These are phyloP conservation scores for Geotrichum candidum DNA, from an alignment of 1,139 yeast genomes.

Conservation along the genomic window DNA sequence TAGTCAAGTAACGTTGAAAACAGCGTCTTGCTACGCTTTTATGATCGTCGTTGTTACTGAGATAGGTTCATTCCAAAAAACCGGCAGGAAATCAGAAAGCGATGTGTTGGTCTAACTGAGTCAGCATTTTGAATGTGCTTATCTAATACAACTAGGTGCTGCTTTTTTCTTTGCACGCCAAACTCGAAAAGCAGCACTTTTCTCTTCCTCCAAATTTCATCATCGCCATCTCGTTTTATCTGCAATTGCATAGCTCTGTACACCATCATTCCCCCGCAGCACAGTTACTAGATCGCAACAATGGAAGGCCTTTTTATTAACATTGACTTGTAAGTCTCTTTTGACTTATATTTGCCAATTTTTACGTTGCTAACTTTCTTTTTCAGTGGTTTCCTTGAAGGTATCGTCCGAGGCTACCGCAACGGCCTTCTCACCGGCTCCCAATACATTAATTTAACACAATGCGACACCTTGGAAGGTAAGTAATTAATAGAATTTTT, in stretches of 20 bases:
- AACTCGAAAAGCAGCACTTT: constrained; percentile 7
- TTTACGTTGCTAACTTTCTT: neutral
- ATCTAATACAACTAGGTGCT: neutral
- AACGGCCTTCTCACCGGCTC: constrained; percentile 69
- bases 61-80: neutral
- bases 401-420: constrained; percentile 88
- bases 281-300: neutral
- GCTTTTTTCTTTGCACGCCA: neutral
- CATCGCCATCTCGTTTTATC: neutral
- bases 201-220: neutral
- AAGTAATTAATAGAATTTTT: constrained; percentile 6
- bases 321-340: constrained; percentile 48
- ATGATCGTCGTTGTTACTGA: neutral
- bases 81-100: neutral
- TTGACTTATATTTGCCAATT: neutral
- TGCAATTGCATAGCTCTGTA: neutral
- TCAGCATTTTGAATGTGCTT: neutral
- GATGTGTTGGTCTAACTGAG: neutral
- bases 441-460: constrained; percentile 88
- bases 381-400: constrained; percentile 78
- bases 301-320: constrained; percentile 91
- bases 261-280: neutral
- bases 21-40: neutral
- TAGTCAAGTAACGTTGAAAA: neutral
- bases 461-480: constrained; percentile 82